Base-by-base conservation (phyloP, 139 green algal genomes). In the Ulvella scutata region DNA sequence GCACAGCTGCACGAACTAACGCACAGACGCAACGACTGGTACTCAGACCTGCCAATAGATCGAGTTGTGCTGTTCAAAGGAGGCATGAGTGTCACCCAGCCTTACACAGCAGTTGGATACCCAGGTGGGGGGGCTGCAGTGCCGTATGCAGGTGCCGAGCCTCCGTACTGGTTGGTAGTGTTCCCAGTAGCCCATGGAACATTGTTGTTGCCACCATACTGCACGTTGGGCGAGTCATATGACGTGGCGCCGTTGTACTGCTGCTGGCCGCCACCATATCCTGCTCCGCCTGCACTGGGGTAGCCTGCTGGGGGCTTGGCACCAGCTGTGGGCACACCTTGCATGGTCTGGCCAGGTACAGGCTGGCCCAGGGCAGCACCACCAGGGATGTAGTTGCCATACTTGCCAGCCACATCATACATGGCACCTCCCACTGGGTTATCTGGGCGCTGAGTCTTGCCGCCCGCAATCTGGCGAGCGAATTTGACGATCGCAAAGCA, bases 141-240 rank as follows among this genome's bases (percentile, higher is more conserved):
- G 17, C 33, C 33, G 51, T 67, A n/a, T n/a, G n/a, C n/a, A n/a
- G n/a, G n/a, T n/a, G n/a, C n/a, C n/a, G n/a, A n/a, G n/a, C n/a
- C n/a, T n/a, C n/a, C n/a, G n/a, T n/a, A n/a, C n/a, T n/a, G n/a
- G n/a, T n/a, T n/a, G n/a, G n/a, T n/a, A n/a, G n/a, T 67, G 51
- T 23, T 23, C 1, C 51, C 51, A 23, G 31, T 36, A 23, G 51
- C n/a, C 13, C 13, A 59, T 59, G 40, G 40, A 59, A 13, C 40
- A 17, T n/a, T 67, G 51, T 67, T 67, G 51, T n/a, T n/a, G n/a
- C n/a, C n/a, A n/a, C 51, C 51, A 29, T 67, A 67, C 51, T 67
- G 51, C 17, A 26, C 51, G 20, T n/a, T n/a, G n/a, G n/a, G n/a
- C n/a, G 51, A 67, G 51, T 67, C 20, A 26, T 67, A 67, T 9